Evolutionary conservation across 495 filamentous ascomycete species (phyloP), one percentile per base, ranked within the genome.

Genomic region (Penicillium canariense): DNA sequence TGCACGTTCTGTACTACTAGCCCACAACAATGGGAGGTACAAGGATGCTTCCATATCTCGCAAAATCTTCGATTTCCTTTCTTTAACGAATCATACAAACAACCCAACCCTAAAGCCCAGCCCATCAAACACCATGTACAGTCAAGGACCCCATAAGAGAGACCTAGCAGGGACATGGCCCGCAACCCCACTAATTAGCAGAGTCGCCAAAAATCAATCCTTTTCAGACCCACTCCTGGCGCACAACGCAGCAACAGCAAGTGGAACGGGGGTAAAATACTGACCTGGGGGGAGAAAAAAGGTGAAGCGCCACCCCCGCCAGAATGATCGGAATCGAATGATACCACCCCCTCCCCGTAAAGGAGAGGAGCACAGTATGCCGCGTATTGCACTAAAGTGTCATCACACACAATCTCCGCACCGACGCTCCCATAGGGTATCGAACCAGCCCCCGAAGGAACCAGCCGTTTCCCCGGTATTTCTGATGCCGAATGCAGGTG

Each of bases 351-450:
- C 49, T 52, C 50, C 48, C 68, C 66, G 52, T 68, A 62, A 43
- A 62, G 50, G 54, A 63, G 56, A 49, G 52, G 47, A 67, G 71
- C 66, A 65, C 60, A 78, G 80, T 80, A 96, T 86, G 91, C 93
- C 83, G 90, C 92, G 89, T 91, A 97, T 97, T 93, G 92, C 87
- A 96, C 92, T 97, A 80, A 93, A 94, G 90, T 96, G 89, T 86
- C 79, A 71, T 73, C 76, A 80, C 75, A 84, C 87, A 93, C 88
- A 85, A 91, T 90, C 89, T 92, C 86, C 87, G 89, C 88, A 90
- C 87, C 81, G 86, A 83, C 89, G 83, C 85, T 90, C 87, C 88
- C 88, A 89, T 81, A 87, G 85, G 83, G 81, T 78, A 69, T 48
- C 54, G 22, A 36, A 15, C 2, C 43, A 25, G 20, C 20, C 20